Conservation (phyloP, 345 rosid genomes). For the Odontarrhena argentea region DNA sequence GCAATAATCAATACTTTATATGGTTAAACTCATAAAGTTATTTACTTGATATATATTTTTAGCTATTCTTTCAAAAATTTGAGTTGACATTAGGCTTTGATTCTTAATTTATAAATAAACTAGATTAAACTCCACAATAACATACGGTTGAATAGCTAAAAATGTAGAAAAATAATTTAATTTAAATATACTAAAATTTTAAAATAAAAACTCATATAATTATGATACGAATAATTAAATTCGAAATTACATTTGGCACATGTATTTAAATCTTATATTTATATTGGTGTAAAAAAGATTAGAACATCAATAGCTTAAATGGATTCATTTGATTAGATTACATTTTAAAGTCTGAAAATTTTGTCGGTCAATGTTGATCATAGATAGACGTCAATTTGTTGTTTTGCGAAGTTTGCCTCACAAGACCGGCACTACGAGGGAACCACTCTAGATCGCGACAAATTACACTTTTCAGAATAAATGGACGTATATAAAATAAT, state of each 20-base stretch:
- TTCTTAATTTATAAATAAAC: background rate
- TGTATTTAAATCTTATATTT: too few relatives aligned
- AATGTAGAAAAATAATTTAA: too few relatives aligned
- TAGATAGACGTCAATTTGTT: conserved; percentile 6
- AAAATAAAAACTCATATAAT: too few relatives aligned
- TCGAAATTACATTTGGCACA: too few relatives aligned
- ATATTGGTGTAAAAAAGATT: too few relatives aligned
- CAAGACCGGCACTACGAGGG: conserved; percentile 35
- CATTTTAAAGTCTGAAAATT: background rate
- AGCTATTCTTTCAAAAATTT: background rate
- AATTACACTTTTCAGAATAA: conserved; percentile 29
- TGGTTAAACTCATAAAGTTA: background rate
- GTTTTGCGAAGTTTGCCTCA: conserved; percentile 15
- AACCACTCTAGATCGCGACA: conserved; percentile 26
- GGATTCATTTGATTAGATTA: background rate
- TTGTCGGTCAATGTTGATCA: background rate
- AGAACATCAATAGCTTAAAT: background rate
- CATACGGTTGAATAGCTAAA: too few relatives aligned
- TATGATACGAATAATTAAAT: too few relatives aligned
- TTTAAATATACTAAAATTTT: too few relatives aligned
- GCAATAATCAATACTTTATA: background rate
- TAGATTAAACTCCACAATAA: too few relatives aligned
- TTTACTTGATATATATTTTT: conserved; percentile 16
- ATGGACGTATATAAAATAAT: background rate
- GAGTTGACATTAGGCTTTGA: background rate